Percentiles rank a stretch among this genome's conserved stretches.
phyloP scores from a whole-genome alignment of 768 basidiomycete genomes.

The Cyclocybe cylindracea region DNA sequence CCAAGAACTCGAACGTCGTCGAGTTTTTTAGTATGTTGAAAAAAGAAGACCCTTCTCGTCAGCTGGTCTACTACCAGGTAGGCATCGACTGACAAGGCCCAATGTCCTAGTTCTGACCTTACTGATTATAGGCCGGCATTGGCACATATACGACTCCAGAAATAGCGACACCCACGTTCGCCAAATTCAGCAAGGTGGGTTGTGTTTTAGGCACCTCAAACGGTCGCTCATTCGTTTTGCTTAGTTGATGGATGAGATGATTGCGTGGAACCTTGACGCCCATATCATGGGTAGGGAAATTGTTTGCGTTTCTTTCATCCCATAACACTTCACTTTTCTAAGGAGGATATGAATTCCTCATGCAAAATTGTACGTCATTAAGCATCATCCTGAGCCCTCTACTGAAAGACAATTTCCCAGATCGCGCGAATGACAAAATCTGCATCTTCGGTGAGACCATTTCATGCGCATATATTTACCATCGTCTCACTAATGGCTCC shows the following conservation, averaged over 20 bases:
- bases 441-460: slow-evolving; percentile 46
- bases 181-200: slow-evolving; percentile 41
- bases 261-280: slow-evolving; percentile 50
- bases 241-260: slow-evolving; percentile 40
- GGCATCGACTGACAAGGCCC: background rate
- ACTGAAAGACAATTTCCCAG: slow-evolving; percentile 18
- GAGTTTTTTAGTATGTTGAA: slow-evolving; percentile 35
- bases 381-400: background rate
- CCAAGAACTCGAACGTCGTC: slow-evolving; percentile 42
- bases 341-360: slow-evolving; percentile 59
- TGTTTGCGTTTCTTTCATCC: background rate
- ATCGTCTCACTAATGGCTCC: background rate
- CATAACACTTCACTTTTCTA: background rate
- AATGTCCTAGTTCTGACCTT: background rate
- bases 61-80: slow-evolving; percentile 40
- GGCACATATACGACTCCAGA: slow-evolving; percentile 49
- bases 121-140: slow-evolving; percentile 44
- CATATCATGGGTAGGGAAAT: slow-evolving; percentile 48
- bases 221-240: background rate
- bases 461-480: slow-evolving; percentile 17
- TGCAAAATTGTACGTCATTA: slow-evolving; percentile 50
- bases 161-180: slow-evolving; percentile 40
- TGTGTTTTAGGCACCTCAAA: background rate
- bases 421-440: slow-evolving; percentile 50
- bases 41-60: slow-evolving; percentile 35